These are phyloP conservation scores for Tillandsia fasciculata DNA, from an alignment of 176 grass and related monocot species.

Conservation along the genomic window DNA sequence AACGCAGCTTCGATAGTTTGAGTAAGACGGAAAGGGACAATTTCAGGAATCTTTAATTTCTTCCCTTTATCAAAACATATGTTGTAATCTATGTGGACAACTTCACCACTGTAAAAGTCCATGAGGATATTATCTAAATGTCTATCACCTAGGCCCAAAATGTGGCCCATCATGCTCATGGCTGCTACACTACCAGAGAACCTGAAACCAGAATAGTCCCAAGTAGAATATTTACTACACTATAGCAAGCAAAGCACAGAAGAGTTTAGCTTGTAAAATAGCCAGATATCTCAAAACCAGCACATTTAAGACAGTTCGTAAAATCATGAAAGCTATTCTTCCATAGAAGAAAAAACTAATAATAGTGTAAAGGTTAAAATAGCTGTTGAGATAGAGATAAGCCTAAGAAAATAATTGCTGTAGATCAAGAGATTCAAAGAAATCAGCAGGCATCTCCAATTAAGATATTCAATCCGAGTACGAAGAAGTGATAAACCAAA, in stretches of 20 bases:
- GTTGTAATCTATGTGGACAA: conserved; percentile 98
- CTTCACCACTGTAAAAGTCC: conserved; percentile 80
- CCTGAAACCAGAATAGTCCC: conserved; percentile 28
- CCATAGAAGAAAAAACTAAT: no score
- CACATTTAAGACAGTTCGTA: neutral
- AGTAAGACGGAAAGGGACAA: conserved; percentile 93
- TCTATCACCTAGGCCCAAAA: conserved; percentile 89
- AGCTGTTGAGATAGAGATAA: no score
- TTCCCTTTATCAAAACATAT: conserved; percentile 98
- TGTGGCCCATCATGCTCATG: conserved; percentile 93
- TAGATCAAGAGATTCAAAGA: neutral
- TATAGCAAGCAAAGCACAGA: neutral
- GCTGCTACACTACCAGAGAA: conserved; percentile 88
- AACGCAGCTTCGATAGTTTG: conserved; percentile 92
- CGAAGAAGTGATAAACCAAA: neutral
- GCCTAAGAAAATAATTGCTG: no score
- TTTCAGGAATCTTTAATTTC: conserved; percentile 95
- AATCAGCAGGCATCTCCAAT: neutral
- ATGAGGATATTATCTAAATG: conserved; percentile 98
- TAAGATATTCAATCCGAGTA: neutral
- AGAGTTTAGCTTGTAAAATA: neutral
- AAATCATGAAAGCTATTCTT: no score
- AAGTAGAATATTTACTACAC: neutral
- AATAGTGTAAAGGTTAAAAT: no score
- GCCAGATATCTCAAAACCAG: neutral